phyloP scores from a whole-genome alignment of 2,329 filamentous ascomycete species.

The Neonectria faginata region DNA sequence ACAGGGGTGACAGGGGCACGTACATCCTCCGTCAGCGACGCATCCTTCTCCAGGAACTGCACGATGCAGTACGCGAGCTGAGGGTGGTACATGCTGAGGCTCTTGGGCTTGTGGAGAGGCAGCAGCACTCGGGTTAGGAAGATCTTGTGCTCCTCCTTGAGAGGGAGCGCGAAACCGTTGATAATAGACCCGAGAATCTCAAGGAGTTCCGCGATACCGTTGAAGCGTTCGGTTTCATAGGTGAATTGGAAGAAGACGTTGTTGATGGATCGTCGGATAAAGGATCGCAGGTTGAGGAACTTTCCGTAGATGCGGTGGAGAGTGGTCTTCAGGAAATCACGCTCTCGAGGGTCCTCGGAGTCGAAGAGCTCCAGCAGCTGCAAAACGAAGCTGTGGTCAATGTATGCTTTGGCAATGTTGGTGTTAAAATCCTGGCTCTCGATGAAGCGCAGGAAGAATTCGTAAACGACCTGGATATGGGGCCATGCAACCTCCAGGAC shows the following conservation, averaged over 20 bases:
- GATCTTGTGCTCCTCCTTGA: constrained; percentile 99
- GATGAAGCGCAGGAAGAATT: constrained; percentile 98
- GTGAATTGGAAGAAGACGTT: constrained; percentile 99
- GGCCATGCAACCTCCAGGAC: constrained; percentile 99
- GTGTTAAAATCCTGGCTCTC: constrained; percentile 99
- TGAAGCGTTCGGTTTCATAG: constrained; percentile 98
- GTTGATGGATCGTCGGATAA: constrained; percentile 98
- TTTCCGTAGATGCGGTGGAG: constrained; percentile 98
- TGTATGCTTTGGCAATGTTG: constrained; percentile 98
- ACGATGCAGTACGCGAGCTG: constrained; percentile 99
- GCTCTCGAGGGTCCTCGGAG: constrained; percentile 95
- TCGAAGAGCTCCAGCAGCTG: constrained; percentile 98
- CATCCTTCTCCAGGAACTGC: constrained; percentile 98
- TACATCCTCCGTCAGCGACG: constrained; percentile 95
- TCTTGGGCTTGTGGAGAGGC: constrained; percentile 97
- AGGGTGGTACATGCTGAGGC: constrained; percentile 99
- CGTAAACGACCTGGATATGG: constrained; percentile 99
- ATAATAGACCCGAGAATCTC: constrained; percentile 99
- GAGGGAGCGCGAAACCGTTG: constrained; percentile 94
- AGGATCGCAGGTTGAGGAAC: constrained; percentile 96
- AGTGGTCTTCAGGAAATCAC: constrained; percentile 98
- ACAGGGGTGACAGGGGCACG: neutral
- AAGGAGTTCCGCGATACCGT: constrained; percentile 94
- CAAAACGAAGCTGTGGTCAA: constrained; percentile 97
- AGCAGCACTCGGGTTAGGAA: constrained; percentile 94